Evolutionary conservation across 2,329 filamentous ascomycete genomes (phyloP), one percentile per base, ranked within the genome.

Genomic region (Calonectria pseudoreteaudii): DNA sequence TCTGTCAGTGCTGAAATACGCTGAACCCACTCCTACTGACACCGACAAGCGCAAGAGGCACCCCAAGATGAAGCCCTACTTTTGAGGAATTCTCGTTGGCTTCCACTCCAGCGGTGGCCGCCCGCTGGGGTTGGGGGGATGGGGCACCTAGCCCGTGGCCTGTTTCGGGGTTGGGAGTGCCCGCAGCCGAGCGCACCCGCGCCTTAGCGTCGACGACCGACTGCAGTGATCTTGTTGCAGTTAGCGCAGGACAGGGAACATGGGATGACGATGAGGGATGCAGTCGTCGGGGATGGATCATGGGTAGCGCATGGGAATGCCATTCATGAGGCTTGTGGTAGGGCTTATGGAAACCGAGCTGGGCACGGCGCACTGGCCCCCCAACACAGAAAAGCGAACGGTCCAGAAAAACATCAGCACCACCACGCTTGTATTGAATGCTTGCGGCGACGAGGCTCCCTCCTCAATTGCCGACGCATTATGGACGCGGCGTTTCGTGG

Each of bases 141-240:
- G 74, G 77, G 66, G 71, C 68, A 30, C 69, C 52, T 70, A 74
- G 72, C 72, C 74, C 71, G 72, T 74, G 71, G 74, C 73, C 73
- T 77, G 79, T 80, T 80, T 80, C 76, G 79, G 76, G 74, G 71
- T 68, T 76, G 71, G 73, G 69, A 75, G 74, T 80, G 66, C 75
- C 78, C 79, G 78, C 77, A 78, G 76, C 75, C 75, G 74, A 77
- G 66, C 70, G 73, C 71, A 72, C 65, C 74, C 72, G 73, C 76
- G 75, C 75, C 71, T 79, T 78, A 79, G 78, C 71, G 74, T 79
- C 72, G 58, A 72, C 72, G 58, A 72, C 67, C 77, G 72, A 71
- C 52, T 60, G 30, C 65, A 68, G 66, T 67, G 50, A 71, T 50
- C 68, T 70, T 73, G 67, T 73, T 62, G 65, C 41, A 68, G 60